phyloP scores from a whole-genome alignment of 352 stramenopile species.

The Phytophthora niederhauseri region DNA sequence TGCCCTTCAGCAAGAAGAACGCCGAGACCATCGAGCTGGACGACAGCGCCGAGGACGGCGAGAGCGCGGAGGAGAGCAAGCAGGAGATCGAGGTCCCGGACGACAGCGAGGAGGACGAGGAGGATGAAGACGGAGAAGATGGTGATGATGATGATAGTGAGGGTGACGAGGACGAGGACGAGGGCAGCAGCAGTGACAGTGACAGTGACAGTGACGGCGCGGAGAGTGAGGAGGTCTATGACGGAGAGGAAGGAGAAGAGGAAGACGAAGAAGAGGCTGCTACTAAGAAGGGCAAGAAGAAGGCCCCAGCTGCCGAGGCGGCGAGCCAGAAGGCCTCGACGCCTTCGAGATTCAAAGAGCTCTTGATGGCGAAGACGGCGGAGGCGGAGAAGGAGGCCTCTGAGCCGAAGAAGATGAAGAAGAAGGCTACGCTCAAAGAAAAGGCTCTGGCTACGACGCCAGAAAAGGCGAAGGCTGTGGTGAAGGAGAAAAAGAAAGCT shows the following conservation, averaged over 20 bases:
- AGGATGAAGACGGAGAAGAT: neutral
- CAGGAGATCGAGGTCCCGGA: neutral
- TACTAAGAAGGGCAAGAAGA: too few relatives aligned
- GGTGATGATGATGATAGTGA: neutral
- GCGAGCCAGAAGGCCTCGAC: constrained; percentile 3
- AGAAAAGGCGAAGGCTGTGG: neutral
- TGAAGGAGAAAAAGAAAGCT: neutral
- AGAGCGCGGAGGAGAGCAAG: neutral
- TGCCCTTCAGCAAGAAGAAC: constrained; percentile 31
- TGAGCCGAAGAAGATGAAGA: constrained; percentile 8
- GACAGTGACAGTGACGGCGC: neutral
- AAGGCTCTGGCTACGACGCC: neutral
- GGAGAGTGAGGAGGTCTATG: constrained; percentile 1
- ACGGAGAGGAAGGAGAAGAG: neutral
- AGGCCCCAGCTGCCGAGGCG: neutral
- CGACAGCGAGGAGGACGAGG: neutral
- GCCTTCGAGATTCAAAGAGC: neutral
- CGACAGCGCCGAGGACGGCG: constrained; percentile 21
- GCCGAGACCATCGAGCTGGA: constrained; percentile 32
- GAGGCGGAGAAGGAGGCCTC: neutral
- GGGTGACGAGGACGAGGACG: constrained; percentile 1
- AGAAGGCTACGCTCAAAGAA: constrained; percentile 13
- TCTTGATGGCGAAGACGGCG: neutral
- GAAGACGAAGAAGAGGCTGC: neutral
- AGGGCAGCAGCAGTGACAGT: constrained; percentile 1